A percentile compares a stretch with the other conserved stretches of the same genome.
phyloP scores from a whole-genome alignment of 169 alveolate genomes.

The Plasmodium adleri region DNA sequence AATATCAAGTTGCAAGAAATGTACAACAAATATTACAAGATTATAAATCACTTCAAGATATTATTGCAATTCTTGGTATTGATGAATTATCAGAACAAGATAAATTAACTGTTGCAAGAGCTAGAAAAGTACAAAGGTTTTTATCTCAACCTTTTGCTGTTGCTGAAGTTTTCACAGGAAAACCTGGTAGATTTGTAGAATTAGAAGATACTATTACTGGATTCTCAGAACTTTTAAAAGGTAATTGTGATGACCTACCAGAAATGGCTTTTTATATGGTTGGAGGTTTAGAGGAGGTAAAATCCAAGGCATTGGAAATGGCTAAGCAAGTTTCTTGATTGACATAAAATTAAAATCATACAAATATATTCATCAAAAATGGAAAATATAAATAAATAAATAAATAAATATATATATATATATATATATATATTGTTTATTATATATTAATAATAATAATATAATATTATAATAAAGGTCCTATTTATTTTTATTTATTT shows the following conservation, averaged over 20 bases:
- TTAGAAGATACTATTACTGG: conserved; percentile 93
- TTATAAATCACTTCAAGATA: conserved; percentile 96
- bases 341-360: neutral
- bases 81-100: conserved; percentile 98
- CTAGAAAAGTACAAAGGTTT: conserved; percentile 96
- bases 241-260: conserved; percentile 96
- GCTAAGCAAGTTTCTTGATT: conserved; percentile 51
- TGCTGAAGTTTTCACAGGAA: conserved; percentile 97
- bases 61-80: conserved; percentile 96
- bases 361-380: neutral
- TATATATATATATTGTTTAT: too few relatives aligned
- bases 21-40: conserved; percentile 96
- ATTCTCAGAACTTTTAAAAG: conserved; percentile 91
- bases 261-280: conserved; percentile 98
- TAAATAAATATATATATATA: neutral
- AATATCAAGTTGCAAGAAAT: conserved; percentile 95
- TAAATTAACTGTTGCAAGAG: conserved; percentile 96
- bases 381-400: neutral
- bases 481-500: too few relatives aligned
- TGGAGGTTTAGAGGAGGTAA: conserved; percentile 95
- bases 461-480: too few relatives aligned
- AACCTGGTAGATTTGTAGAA: conserved; percentile 95
- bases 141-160: conserved; percentile 98
- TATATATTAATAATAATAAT: too few relatives aligned
- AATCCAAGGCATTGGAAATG: conserved; percentile 90